Conservation (phyloP, 2,329 filamentous ascomycete species). For the Sordariomycetes sp. region DNA sequence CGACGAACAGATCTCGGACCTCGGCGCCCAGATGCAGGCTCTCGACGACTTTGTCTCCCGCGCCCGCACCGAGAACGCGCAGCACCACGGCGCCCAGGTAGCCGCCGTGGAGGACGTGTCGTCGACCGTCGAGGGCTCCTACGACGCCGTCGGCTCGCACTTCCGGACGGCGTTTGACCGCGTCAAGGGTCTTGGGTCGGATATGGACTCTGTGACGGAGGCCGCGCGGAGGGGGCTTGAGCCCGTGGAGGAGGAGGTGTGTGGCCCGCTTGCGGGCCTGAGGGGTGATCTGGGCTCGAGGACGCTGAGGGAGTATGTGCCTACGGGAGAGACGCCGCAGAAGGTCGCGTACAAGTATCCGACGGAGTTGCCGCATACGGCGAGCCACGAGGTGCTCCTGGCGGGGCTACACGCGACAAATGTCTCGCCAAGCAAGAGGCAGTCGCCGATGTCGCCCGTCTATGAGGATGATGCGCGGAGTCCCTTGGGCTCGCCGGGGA, state of each 20-base stretch:
- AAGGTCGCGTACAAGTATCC: slow-evolving; percentile 75
- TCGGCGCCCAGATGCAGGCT: slow-evolving; percentile 77
- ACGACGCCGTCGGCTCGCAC: slow-evolving; percentile 55
- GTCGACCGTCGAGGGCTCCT: slow-evolving; percentile 57
- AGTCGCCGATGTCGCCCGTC: background rate
- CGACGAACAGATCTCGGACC: slow-evolving; percentile 74
- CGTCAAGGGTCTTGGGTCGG: slow-evolving; percentile 53
- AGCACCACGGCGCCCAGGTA: slow-evolving; percentile 58
- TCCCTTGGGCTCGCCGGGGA: background rate
- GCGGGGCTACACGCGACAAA: slow-evolving; percentile 18
- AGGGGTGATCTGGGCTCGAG: slow-evolving; percentile 53
- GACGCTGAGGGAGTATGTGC: slow-evolving; percentile 62
- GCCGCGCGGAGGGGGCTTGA: slow-evolving; percentile 47
- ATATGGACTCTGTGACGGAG: slow-evolving; percentile 48
- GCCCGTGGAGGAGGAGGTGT: slow-evolving; percentile 45
- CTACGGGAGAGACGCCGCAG: slow-evolving; percentile 77
- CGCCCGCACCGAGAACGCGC: slow-evolving; percentile 67
- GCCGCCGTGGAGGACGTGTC: slow-evolving; percentile 54
- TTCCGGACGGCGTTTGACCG: slow-evolving; percentile 56
- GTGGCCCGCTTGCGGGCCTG: slow-evolving; percentile 58
- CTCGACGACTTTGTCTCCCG: slow-evolving; percentile 83
- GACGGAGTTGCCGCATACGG: slow-evolving; percentile 62
- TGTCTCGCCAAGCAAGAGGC: background rate
- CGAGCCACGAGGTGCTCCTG: slow-evolving; percentile 28
- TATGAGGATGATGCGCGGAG: background rate